Evolutionary conservation across 306 rosid genomes (phyloP).

Genomic region (Spatholobus suberectus): DNA sequence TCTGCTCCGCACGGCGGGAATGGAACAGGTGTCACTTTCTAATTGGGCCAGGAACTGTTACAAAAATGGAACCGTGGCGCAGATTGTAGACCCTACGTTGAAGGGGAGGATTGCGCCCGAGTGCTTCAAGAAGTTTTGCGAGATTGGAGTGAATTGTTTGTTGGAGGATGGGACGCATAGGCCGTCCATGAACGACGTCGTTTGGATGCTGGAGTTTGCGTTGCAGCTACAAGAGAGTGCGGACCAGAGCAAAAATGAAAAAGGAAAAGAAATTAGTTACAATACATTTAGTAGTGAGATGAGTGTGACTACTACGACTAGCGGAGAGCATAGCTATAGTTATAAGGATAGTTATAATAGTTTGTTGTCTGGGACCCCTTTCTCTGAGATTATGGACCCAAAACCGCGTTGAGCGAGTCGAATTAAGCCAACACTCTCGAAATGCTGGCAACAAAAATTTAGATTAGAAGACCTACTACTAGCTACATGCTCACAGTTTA

Average conservation of each 20-base stretch:
- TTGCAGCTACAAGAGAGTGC: constrained; percentile 59
- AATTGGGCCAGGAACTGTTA: constrained; percentile 52
- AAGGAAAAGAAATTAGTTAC: neutral
- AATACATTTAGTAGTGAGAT: constrained; percentile 26
- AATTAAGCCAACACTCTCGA: no score
- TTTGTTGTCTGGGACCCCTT: constrained; percentile 3
- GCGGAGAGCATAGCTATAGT: neutral
- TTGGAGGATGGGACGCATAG: constrained; percentile 53
- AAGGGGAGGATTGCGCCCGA: constrained; percentile 34
- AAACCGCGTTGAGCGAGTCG: constrained; percentile 25
- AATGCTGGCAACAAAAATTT: no score
- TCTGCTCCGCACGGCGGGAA: neutral
- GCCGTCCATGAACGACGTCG: constrained; percentile 70
- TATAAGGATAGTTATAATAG: neutral
- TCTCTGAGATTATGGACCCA: constrained; percentile 42
- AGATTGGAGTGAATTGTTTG: constrained; percentile 55
- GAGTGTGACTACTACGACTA: constrained; percentile 10
- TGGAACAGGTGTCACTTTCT: constrained; percentile 46
- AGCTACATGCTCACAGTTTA: no score
- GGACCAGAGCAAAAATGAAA: constrained; percentile 25
- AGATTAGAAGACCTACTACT: no score
- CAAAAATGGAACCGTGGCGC: constrained; percentile 20
- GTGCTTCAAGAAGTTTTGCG: constrained; percentile 48
- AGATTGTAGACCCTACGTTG: constrained; percentile 57
- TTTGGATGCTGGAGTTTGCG: constrained; percentile 54